Conservation (phyloP, 768 basidiomycete genomes). For the Clitopilus passeckerianus region DNA sequence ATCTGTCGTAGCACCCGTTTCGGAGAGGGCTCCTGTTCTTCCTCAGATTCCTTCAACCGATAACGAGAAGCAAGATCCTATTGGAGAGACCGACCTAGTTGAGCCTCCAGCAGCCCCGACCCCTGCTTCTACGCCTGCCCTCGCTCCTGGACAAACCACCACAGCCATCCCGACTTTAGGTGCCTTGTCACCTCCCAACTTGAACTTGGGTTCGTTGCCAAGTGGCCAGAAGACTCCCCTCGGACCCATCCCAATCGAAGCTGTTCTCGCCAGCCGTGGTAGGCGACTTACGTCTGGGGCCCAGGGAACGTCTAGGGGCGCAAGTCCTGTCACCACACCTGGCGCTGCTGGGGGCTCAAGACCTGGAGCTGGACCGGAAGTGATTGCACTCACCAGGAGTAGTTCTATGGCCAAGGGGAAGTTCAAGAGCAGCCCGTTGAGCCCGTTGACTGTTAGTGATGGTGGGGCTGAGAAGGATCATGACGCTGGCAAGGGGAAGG, state of each 20-base stretch:
- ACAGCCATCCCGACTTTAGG: background rate
- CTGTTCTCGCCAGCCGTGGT: conserved; percentile 62
- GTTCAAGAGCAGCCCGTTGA: conserved; percentile 75
- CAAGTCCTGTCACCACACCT: conserved; percentile 1
- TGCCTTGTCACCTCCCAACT: background rate
- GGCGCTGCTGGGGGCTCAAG: background rate
- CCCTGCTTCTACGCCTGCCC: background rate
- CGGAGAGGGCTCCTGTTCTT: background rate
- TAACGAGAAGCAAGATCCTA: background rate
- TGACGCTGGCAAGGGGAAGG: conserved; percentile 8
- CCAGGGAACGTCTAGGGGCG: conserved; percentile 3
- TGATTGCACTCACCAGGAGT: conserved; percentile 3
- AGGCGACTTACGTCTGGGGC: conserved; percentile 26
- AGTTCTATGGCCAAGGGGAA: conserved; percentile 37
- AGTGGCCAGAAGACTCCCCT: background rate
- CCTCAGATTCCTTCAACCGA: background rate
- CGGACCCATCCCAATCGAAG: conserved; percentile 44
- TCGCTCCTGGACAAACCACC: background rate
- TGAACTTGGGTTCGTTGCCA: background rate
- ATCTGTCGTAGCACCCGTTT: background rate
- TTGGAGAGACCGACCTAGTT: background rate
- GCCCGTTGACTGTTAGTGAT: conserved; percentile 30
- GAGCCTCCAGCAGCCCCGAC: background rate
- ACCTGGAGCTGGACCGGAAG: background rate
- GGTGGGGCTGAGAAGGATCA: conserved; percentile 41